Base-by-base conservation (phyloP, 129 eudicot species). In the Lactuca sativa region DNA sequence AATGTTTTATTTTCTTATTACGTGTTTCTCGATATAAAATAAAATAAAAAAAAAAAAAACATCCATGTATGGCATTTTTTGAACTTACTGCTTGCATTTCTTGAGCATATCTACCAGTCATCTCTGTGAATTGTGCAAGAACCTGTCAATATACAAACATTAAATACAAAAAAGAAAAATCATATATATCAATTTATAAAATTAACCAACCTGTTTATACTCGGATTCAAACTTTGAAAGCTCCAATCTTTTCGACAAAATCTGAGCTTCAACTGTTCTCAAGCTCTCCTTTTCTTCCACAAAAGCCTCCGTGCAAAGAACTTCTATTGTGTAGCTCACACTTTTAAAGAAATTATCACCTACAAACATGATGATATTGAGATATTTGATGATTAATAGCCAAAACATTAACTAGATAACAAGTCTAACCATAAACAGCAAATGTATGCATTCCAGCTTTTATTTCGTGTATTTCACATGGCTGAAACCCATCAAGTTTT, bases 311-410 rank as follows among this genome's bases (percentile, higher is more conserved):
- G 95, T 88, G 71, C 86, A 87, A 52, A 93, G 77, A 77, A 59
- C 89, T 83, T 93, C 99, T 51, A 93, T 93, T 66, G 90, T 89
- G 86, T 93, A 93, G 86, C 84, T 85, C 60, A 76, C 95, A 71
- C 95, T 93, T 85, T 78, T 93, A 74, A 93, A 93, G 70, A 93
- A 93, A 70, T 93, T 93, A 79, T 93, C 99, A 71, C 99, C 99
- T 93, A 41, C 62, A 74, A 69, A 83, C 43, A 61, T 11, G 54
- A 64, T 5, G 21, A 18, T 18, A 18, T 18, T 18, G 21, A 43
- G 43, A 74, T 16, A 64, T 53, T 9, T 41, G 47, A 73, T 41
- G 47, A 73, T 34, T 31, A 73, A 55, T 53, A 37, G 72, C 41
- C 40, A 7, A 43, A 44, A 41, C 18, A 41, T 15, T 31, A 47